These are phyloP conservation scores for Magnaporthiopsis rhizophila DNA, from an alignment of 2,329 filamentous ascomycete genomes.

Conservation along the genomic window DNA sequence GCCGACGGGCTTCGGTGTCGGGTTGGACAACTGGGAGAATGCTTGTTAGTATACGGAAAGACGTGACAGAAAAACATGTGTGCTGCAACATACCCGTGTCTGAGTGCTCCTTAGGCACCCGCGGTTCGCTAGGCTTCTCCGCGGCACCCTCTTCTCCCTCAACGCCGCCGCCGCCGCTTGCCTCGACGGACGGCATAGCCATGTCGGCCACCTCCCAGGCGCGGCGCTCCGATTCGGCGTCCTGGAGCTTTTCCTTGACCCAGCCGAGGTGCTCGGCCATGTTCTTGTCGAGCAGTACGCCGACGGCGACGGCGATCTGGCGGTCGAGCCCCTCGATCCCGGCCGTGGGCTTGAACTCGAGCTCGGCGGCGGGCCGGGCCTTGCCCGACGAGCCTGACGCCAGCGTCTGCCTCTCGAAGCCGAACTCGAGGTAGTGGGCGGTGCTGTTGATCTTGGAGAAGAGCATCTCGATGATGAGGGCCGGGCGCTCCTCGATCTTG, in stretches of 20 bases:
- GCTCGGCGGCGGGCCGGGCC: conserved; percentile 65
- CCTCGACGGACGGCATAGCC: conserved; percentile 40
- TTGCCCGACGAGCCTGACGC: conserved; percentile 42
- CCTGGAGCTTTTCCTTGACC: conserved; percentile 64
- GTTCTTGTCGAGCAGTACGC: conserved; percentile 71
- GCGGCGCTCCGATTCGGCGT: conserved; percentile 63
- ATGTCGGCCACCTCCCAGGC: conserved; percentile 69
- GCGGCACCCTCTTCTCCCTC: conserved; percentile 22
- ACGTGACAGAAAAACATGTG: neutral
- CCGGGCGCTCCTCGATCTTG: conserved; percentile 77
- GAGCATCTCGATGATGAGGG: conserved; percentile 81
- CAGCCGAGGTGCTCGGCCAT: conserved; percentile 71
- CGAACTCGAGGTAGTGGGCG: conserved; percentile 82
- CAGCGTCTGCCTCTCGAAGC: conserved; percentile 71
- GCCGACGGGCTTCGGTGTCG: conserved; percentile 57
- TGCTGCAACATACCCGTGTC: conserved; percentile 39
- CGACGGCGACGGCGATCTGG: conserved; percentile 73
- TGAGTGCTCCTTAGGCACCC: conserved; percentile 32
- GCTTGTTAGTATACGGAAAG: conserved; percentile 20
- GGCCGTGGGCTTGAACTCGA: conserved; percentile 66
- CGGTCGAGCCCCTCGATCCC: conserved; percentile 41
- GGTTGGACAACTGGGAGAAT: conserved; percentile 47
- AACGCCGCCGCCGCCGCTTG: conserved; percentile 24
- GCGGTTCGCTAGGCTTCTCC: conserved; percentile 18
- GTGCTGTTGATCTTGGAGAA: conserved; percentile 88